Base-by-base conservation (phyloP, 2,329 filamentous ascomycete genomes). In the Cladobotryum protrusum region DNA sequence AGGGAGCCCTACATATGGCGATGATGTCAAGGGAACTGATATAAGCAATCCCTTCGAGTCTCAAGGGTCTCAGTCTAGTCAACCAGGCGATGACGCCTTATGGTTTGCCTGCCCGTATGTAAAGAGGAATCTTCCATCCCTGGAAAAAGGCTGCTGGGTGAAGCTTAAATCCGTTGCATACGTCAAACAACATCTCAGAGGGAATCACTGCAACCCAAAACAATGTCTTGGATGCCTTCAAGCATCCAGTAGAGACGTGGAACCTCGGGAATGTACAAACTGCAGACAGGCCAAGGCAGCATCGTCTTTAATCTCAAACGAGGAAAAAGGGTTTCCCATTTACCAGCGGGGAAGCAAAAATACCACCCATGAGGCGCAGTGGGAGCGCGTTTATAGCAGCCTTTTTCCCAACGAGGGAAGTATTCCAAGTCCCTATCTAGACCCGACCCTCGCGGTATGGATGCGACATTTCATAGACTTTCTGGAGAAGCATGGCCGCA, bases 131-230 rank as follows among this genome's bases (percentile, higher is more conserved):
- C 36, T 32, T 12, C 12, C 35, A 19, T n/a, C 20, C 12, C 32
- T 48, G 18, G 18, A 35, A 13, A 18, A 48, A n/a, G 14, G 17
- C 13, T 48, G 46, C 14, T 48, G 42, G 19, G 39, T 42, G 13
- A 48, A 12, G 24, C 20, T 48, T 18, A 24, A 24, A 2, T 17
- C 24, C 6, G 43, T 48, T 20, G 24, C 46, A 2, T 48, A 48
- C 12, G 29, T 48, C n/a, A 48, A 48, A 24, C 46, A 48, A 20
- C 46, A 48, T 48, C 46, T 48, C 8, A 43, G 39, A 11, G 20
- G 14, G 18, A 15, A n/a, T 5, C 46, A 43, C 36, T 40, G 35
- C 9, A 19, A 33, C 11, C 34, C 46, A 8, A 19, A 11, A 5
- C 15, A 33, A 18, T 48, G 46, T 36, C 39, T 32, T 40, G 43